These are phyloP conservation scores for Funneliformis mosseae DNA, from an alignment of 192 early-diverging fungal species.

Conservation along the genomic window DNA sequence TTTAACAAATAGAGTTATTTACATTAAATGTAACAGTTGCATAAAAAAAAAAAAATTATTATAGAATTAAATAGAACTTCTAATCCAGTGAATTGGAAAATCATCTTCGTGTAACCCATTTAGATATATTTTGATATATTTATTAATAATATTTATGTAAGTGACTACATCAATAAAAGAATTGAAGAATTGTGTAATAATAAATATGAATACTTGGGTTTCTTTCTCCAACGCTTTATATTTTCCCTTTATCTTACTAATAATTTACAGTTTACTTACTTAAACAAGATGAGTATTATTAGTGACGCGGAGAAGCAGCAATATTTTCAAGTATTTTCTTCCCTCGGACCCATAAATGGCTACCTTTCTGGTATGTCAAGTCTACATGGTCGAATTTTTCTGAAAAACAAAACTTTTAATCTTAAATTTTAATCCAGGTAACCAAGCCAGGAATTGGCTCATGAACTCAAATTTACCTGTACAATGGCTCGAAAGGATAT, in stretches of 20 bases:
- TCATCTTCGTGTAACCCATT: no score
- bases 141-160: no score
- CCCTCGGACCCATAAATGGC: background rate
- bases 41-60: no score
- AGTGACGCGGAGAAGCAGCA: constrained; percentile 15
- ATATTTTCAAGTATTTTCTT: constrained; percentile 24
- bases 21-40: no score
- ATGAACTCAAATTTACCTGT: constrained; percentile 45
- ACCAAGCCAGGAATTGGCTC: constrained; percentile 42
- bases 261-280: background rate
- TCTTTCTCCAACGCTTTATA: background rate
- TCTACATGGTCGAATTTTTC: background rate
- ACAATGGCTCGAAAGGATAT: constrained; percentile 47
- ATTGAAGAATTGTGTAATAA: background rate
- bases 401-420: background rate
- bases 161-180: no score
- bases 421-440: constrained; percentile 32
- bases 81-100: no score
- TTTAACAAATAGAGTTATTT: background rate
- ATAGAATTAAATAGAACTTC: no score
- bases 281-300: constrained; percentile 17
- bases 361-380: background rate
- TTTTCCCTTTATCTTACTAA: background rate
- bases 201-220: background rate
- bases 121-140: no score